Base-by-base conservation (phyloP, 768 basidiomycete species). In the Tricholoma matsutake region DNA sequence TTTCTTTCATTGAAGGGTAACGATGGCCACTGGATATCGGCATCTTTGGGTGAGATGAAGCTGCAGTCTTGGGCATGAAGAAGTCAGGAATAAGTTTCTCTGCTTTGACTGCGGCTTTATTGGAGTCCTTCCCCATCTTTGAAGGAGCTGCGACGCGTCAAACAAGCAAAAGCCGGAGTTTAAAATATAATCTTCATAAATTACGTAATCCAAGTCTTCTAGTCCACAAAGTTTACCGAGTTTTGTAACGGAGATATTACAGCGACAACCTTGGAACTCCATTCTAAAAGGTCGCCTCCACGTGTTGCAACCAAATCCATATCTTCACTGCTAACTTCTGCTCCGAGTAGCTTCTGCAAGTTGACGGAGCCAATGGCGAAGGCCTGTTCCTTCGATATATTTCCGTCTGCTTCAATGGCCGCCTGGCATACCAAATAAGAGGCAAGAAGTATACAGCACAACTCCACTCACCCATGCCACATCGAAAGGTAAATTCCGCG, bases 401-500 rank as follows among this genome's bases (percentile, higher is more conserved):
- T 67, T 6, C 76, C 76, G 2, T 75, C 77, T 22, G 75, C 69
- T 66, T 80, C 80, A 22, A 82, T 76, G 0, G 80, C 76, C 47
- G 79, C 76, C 82, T 83, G 54, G 39, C 55, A 58, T 41, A 58
- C 35, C 56, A 11, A 41, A 32, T 45, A 32, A 16, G n/a, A 20
- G 32, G 18, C 56, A 16, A 20, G 39, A 13, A 32, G 49, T 6
- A 25, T 54, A 25, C 6, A 16, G 13, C 14, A 16, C 16, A 59
- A 39, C 18, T 18, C 56, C 18, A 76, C 85, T 65, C 63, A 88
- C 91, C 94, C 94, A 96, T 45, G 84, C 90, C 31, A 86, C 74
- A 64, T 96, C 93, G 64, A 94, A 91, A 14, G 89, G 83, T 9
- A 89, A 80, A 68, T 89, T 92, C 25, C 91, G 83, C 6, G 89